Evolutionary conservation across 768 basidiomycete species (phyloP), one percentile per base, ranked within the genome.

Genomic region (Kwoniella sp.): DNA sequence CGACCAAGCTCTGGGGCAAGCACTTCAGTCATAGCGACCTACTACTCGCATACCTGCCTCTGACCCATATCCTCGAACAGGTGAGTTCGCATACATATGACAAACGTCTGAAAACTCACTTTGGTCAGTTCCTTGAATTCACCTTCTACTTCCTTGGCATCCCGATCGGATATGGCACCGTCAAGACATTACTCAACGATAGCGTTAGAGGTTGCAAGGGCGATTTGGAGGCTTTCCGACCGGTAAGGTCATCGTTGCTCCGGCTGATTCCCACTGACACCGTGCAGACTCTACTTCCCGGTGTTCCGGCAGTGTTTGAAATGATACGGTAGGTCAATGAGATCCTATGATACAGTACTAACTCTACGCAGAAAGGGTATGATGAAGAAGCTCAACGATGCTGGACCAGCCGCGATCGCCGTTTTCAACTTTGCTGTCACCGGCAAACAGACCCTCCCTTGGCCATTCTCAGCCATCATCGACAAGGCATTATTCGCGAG

Each of bases 161-260:
- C 5, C 65, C 59, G 2, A 50, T 74, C 39, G 70, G 61, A 5
- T 74, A 71, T 45, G 71, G 62, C 19, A 63, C 59, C 11, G 59
- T 66, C 54, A 74, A 74, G 57, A 74, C 73, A 1, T 58, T 74
- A n/a, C 62, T 72, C 10, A 64, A 73, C 42, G 73, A 70, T 26
- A 66, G 59, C 40, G 73, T 74, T 4, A 51, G 73, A 20, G 56
- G 62, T n/a, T 74, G 71, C 38, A 26, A 65, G 22, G 73, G 73
- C 15, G 73, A 74, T 40, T 59, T 74, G 19, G 56, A 48, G 15
- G 69, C 67, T 3, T 70, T 55, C 57, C 56, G 59, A 53, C 73
- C 73, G 15, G 60, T 62, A 31, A 42, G 59, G 34, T 8, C 17
- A 33, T 40, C 34, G 2, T 34, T 26, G 10, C 50, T 48, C 3